Evolutionary conservation across 805 yeast species (phyloP).

Genomic region (Cyberlindnera misumaiensis): DNA sequence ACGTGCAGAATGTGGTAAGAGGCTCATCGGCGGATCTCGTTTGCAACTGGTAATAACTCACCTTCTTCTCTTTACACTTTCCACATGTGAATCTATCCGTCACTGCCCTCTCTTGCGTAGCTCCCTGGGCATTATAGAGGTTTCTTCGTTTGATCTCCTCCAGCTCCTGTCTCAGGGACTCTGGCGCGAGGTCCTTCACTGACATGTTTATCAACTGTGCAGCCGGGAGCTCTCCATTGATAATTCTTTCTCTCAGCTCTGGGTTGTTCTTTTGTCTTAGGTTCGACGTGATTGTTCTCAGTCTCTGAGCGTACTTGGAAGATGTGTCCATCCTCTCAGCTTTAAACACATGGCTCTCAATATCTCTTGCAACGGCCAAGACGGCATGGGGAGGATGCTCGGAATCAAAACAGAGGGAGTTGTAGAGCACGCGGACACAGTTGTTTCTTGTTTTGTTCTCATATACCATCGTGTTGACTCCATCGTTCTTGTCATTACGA

Average conservation of each 20-base stretch:
- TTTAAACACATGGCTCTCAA: slow-evolving; percentile 67
- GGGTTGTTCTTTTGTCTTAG: slow-evolving; percentile 87
- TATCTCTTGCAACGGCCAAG: slow-evolving; percentile 54
- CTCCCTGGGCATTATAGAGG: slow-evolving; percentile 95
- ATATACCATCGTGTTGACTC: slow-evolving; percentile 61
- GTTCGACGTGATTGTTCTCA: slow-evolving; percentile 82
- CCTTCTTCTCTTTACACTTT: slow-evolving; percentile 95
- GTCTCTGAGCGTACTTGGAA: slow-evolving; percentile 64
- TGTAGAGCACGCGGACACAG: slow-evolving; percentile 76
- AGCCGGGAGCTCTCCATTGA: slow-evolving; percentile 61
- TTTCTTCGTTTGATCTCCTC: slow-evolving; percentile 83
- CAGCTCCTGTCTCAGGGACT: slow-evolving; percentile 74
- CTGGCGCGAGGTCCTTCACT: slow-evolving; percentile 96
- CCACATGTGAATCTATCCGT: slow-evolving; percentile 97
- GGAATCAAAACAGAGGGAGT: slow-evolving; percentile 83
- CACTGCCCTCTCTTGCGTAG: slow-evolving; percentile 90
- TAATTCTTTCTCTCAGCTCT: slow-evolving; percentile 63
- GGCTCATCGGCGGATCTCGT: slow-evolving; percentile 99
- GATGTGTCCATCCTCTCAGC: slow-evolving; percentile 47
- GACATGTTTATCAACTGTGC: slow-evolving; percentile 67
- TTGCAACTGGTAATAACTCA: slow-evolving; percentile 95
- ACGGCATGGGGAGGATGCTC: slow-evolving; percentile 53
- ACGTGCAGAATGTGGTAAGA: slow-evolving; percentile 94
- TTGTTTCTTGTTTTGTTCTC: slow-evolving; percentile 78
- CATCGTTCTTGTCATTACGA: slow-evolving; percentile 79